Base-by-base conservation (phyloP, 192 early-diverging fungal species). In the Anaeromyces robustus region DNA sequence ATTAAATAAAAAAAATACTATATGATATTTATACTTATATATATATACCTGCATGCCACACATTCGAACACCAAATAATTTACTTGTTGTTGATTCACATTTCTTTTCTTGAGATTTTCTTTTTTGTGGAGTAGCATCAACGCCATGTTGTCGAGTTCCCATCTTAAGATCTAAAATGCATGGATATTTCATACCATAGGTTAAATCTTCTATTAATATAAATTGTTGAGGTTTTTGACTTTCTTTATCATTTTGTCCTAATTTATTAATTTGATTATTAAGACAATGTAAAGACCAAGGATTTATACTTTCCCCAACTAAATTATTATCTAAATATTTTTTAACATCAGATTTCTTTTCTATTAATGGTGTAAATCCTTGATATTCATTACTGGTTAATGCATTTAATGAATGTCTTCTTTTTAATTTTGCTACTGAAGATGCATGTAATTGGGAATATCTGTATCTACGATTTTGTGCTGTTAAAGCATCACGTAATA, bases 41-140 rank as follows among this genome's bases (percentile, higher is more conserved):
- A n/a, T n/a, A n/a, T n/a, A n/a, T 84, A 94, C 94, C 90, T 98
- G 98, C 95, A 99, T 95, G 14, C 98, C 97, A 84, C 98, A 98
- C 79, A 99, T 95, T 1, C 97, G 90, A 79, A 97, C 95, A 12
- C 98, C 98, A 30, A 98, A 89, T 77, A 90, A 88, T 83, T 94
- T 93, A 85, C 95, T 96, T 13, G 98, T 99, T 14, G 95, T 94
- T 59, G 89, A 87, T 80, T 95, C 94, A 82, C 97, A 98, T 85
- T 99, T 99, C 68, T 89, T 85, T 52, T 93, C 96, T 85, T 99
- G 97, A 52, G 92, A 95, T 30, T 89, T 83, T 52, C 93, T 87
- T 84, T 99, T 99, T 77, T 92, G 91, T 19, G 89, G 86, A 0
- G 92, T 88, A 3, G 93, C 96, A 87, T 95, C 89, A 78, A 99